A percentile compares a stretch with the other conserved stretches of the same genome.
Evolutionary conservation across 2,329 filamentous ascomycete genomes (phyloP).

Genomic region (Trichoderma polysporum): DNA sequence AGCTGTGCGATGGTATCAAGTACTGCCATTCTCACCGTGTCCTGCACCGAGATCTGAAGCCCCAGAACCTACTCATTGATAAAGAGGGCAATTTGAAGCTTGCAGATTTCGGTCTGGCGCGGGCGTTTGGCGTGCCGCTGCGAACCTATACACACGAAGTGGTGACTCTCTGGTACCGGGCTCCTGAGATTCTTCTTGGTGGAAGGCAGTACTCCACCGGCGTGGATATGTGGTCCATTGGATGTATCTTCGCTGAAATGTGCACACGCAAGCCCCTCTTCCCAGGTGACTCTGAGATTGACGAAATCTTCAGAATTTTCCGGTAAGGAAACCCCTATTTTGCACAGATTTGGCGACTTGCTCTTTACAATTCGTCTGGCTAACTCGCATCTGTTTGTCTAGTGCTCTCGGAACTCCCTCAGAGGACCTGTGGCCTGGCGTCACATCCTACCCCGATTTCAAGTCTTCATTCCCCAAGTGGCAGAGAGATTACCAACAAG

Average conservation of each 20-base stretch:
- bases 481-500: slow-evolving; percentile 65
- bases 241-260: slow-evolving; percentile 96
- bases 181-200: slow-evolving; percentile 86
- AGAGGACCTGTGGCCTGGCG: slow-evolving; percentile 82
- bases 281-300: slow-evolving; percentile 75
- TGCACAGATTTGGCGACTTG: neutral
- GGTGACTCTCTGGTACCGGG: slow-evolving; percentile 89
- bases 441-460: slow-evolving; percentile 93
- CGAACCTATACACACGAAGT: slow-evolving; percentile 95
- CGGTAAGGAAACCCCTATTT: slow-evolving; percentile 49
- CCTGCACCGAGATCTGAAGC: slow-evolving; percentile 85
- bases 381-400: neutral
- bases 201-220: slow-evolving; percentile 91
- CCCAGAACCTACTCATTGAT: slow-evolving; percentile 85
- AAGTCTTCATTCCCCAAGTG: slow-evolving; percentile 92
- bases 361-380: neutral
- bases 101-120: slow-evolving; percentile 84
- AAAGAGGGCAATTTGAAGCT: slow-evolving; percentile 85
- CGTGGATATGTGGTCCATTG: slow-evolving; percentile 94
- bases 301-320: slow-evolving; percentile 60
- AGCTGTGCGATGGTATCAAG: slow-evolving; percentile 78
- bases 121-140: slow-evolving; percentile 87
- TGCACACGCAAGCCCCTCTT: slow-evolving; percentile 91
- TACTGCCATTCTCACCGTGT: slow-evolving; percentile 90
- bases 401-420: slow-evolving; percentile 79